These are phyloP conservation scores for Wallemia ichthyophaga DNA, from an alignment of 1,284 basidiomycete genomes.

Conservation along the genomic window DNA sequence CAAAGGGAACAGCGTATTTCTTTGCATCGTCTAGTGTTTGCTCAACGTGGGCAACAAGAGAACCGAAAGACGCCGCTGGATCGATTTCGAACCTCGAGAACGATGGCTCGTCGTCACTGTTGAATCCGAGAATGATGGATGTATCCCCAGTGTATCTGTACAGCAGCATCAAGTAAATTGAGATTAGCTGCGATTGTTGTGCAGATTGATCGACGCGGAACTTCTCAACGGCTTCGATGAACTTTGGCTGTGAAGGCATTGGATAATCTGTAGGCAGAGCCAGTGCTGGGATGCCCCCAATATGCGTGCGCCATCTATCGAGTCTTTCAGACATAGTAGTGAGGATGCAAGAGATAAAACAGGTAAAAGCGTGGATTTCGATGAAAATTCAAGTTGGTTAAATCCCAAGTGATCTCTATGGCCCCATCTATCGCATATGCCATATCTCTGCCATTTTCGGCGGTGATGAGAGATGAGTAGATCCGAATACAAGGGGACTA, in stretches of 20 bases:
- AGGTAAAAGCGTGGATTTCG: no score
- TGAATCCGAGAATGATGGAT: slow-evolving; percentile 71
- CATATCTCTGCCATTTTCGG: no score
- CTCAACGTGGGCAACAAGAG: slow-evolving; percentile 59
- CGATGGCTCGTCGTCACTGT: slow-evolving; percentile 37
- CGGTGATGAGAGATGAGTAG: no score
- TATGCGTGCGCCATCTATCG: not conserved
- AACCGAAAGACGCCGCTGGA: slow-evolving; percentile 67
- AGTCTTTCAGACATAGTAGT: not conserved
- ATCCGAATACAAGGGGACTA: no score
- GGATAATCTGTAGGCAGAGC: slow-evolving; percentile 93
- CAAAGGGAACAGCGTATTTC: slow-evolving; percentile 52
- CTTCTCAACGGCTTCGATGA: slow-evolving; percentile 45
- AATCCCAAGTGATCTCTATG: no score
- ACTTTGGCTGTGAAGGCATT: slow-evolving; percentile 36
- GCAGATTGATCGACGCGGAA: slow-evolving; percentile 27
- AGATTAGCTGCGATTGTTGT: slow-evolving; percentile 28
- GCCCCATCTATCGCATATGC: no score
- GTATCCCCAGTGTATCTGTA: slow-evolving; percentile 92
- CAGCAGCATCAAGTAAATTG: slow-evolving; percentile 66
- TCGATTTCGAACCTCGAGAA: slow-evolving; percentile 61
- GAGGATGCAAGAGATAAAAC: not conserved
- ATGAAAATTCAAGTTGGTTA: no score
- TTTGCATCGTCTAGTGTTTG: slow-evolving; percentile 61
- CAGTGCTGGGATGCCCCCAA: slow-evolving; percentile 37